phyloP scores from a whole-genome alignment of 345 rosid species.

The Citrus reticulata region DNA sequence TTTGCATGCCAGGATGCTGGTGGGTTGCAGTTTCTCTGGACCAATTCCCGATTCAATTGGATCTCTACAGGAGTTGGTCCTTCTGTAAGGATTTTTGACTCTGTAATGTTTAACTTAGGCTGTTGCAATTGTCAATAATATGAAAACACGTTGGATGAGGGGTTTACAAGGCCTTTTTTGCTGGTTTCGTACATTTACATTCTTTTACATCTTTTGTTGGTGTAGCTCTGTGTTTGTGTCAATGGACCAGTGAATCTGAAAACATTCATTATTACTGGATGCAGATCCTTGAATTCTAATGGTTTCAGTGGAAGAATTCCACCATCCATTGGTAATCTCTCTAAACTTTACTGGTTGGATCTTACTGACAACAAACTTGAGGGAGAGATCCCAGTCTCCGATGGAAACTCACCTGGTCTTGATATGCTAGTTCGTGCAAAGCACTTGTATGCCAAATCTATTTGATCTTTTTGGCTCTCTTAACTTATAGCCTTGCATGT shows the following conservation, averaged over 20 bases:
- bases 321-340: conserved; percentile 58
- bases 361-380: conserved; percentile 70
- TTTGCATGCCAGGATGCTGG: conserved; percentile 50
- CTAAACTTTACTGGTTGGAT: conserved; percentile 76
- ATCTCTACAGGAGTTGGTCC: conserved; percentile 37
- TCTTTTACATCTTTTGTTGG: not conserved
- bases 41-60: conserved; percentile 70
- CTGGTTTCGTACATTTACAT: not conserved
- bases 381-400: conserved; percentile 76
- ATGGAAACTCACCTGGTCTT: conserved; percentile 69
- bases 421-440: conserved; percentile 58
- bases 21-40: conserved; percentile 73
- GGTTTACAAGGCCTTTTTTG: not conserved
- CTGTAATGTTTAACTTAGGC: not conserved
- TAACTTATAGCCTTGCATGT: not conserved
- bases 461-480: not conserved
- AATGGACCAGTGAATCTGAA: not conserved
- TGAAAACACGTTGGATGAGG: not conserved
- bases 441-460: conserved; percentile 66
- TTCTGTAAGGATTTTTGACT: conserved; percentile 46
- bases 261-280: conserved; percentile 9
- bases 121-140: not conserved
- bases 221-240: not conserved
- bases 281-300: conserved; percentile 80
- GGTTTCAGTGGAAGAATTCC: conserved; percentile 71